Percentiles rank a stretch among this genome's conserved stretches.
These are phyloP conservation scores for Aspergillus fijiensis DNA, from an alignment of 2,329 filamentous ascomycete genomes.

Conservation along the genomic window DNA sequence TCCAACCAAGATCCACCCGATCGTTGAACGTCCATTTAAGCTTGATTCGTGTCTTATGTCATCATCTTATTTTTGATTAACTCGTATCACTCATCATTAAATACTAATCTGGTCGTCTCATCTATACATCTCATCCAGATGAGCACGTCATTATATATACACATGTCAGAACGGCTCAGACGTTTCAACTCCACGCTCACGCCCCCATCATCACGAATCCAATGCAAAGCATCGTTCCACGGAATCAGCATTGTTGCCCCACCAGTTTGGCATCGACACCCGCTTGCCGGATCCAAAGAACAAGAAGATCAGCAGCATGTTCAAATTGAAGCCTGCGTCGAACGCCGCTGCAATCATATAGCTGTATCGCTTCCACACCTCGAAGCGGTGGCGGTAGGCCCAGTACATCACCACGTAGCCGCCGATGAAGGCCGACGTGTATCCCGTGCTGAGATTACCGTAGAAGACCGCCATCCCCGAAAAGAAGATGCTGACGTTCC, in stretches of 20 bases:
- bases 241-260: slow-evolving; percentile 57
- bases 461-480: slow-evolving; percentile 57
- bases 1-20: too few relatives aligned
- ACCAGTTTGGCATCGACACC: slow-evolving; percentile 62
- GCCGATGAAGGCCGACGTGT: slow-evolving; percentile 58
- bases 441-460: slow-evolving; percentile 62
- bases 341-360: slow-evolving; percentile 62
- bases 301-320: slow-evolving; percentile 61
- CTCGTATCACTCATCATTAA: not conserved
- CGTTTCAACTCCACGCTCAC: too few relatives aligned
- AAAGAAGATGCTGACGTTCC: slow-evolving; percentile 64
- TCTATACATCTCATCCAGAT: not conserved
- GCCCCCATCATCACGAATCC: slow-evolving; percentile 13
- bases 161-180: not conserved
- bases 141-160: not conserved
- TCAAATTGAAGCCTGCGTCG: slow-evolving; percentile 63
- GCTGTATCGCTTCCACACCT: slow-evolving; percentile 61
- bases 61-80: not conserved
- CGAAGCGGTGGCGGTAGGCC: slow-evolving; percentile 56
- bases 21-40: too few relatives aligned
- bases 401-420: slow-evolving; percentile 62
- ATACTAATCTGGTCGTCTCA: not conserved
- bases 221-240: slow-evolving; percentile 62
- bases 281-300: slow-evolving; percentile 59
- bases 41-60: not conserved